Conservation (phyloP, 2,329 filamentous ascomycete genomes). For the Neofusicoccum cordaticola region DNA sequence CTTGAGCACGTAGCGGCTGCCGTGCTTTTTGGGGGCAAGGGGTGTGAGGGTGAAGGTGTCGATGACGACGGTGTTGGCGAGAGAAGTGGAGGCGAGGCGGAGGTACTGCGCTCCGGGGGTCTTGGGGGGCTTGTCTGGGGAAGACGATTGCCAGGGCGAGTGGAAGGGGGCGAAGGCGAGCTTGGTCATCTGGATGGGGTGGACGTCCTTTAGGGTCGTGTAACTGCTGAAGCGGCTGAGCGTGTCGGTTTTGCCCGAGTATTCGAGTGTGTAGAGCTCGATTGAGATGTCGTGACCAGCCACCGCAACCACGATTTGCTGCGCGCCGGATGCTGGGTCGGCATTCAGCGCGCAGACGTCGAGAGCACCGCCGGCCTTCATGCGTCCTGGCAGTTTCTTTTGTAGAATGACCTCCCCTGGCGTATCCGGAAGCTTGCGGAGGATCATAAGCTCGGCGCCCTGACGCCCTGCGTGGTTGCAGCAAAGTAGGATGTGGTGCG, state of each 20-base stretch:
- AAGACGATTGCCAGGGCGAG: constrained; percentile 31
- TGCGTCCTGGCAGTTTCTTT: constrained; percentile 62
- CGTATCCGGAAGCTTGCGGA: constrained; percentile 61
- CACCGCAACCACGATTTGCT: constrained; percentile 78
- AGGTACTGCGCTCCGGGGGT: constrained; percentile 56
- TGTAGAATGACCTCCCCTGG: constrained; percentile 50
- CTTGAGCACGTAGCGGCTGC: constrained; percentile 65
- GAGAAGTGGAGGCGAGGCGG: constrained; percentile 76
- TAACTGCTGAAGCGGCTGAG: constrained; percentile 51
- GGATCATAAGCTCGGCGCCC: constrained; percentile 55
- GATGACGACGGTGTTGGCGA: constrained; percentile 75
- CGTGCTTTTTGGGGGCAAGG: constrained; percentile 44
- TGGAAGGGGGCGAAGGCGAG: constrained; percentile 46
- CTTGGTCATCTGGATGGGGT: constrained; percentile 59
- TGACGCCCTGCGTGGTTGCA: constrained; percentile 54
- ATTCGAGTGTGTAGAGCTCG: constrained; percentile 73
- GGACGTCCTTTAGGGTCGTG: constrained; percentile 54
- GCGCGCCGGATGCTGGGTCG: constrained; percentile 55
- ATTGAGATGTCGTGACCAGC: constrained; percentile 78
- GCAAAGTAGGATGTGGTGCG: constrained; percentile 53
- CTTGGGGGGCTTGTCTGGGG: constrained; percentile 20
- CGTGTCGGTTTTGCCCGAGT: constrained; percentile 50
- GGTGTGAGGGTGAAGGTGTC: constrained; percentile 70
- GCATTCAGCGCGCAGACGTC: constrained; percentile 69
- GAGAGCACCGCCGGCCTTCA: constrained; percentile 74